Conservation (phyloP, 257 asterid genomes). For the Solanum chilense region DNA sequence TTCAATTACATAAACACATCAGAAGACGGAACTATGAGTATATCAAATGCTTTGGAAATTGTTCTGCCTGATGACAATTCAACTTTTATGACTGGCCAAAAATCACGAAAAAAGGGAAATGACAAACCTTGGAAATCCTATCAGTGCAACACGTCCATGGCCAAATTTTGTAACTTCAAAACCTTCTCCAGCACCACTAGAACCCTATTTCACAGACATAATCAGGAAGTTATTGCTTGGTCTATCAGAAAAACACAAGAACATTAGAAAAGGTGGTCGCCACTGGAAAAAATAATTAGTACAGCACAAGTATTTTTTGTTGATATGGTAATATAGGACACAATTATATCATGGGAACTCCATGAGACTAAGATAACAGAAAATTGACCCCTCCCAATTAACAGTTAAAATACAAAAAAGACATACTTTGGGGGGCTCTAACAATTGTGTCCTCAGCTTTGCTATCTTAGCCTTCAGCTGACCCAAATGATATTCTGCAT, state of each 20-base stretch:
- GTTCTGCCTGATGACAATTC: neutral
- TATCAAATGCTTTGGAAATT: neutral
- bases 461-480: constrained; percentile 99
- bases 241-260: neutral
- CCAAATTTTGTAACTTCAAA: constrained; percentile 97
- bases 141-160: constrained; percentile 94
- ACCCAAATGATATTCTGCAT: constrained; percentile 94
- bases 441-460: constrained; percentile 89
- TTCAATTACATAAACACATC: neutral
- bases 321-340: neutral
- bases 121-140: constrained; percentile 95
- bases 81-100: neutral
- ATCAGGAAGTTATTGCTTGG: neutral
- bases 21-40: neutral
- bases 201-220: constrained; percentile 43
- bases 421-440: constrained; percentile 99
- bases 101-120: neutral
- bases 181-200: constrained; percentile 99
- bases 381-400: neutral
- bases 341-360: neutral
- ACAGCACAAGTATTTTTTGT: neutral
- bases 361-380: neutral
- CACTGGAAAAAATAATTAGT: neutral
- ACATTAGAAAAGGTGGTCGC: neutral
- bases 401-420: neutral